These are phyloP conservation scores for Ophiocordyceps camponoti-floridani DNA, from an alignment of 2,329 filamentous ascomycete species.

Conservation along the genomic window DNA sequence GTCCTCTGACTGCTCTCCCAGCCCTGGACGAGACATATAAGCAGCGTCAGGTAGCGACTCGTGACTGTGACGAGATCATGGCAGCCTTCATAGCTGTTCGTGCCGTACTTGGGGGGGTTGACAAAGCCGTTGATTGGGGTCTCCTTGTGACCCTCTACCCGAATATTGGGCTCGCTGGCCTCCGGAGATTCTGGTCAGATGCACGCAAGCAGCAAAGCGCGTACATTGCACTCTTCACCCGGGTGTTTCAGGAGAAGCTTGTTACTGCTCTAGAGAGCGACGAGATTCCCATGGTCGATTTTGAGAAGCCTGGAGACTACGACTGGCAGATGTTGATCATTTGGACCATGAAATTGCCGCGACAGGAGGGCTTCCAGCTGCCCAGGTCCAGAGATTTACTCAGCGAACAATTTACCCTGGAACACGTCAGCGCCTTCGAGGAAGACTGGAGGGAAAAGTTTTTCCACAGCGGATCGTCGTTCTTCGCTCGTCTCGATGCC, in stretches of 20 bases:
- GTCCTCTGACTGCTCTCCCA: slow-evolving; percentile 11
- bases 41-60: slow-evolving; percentile 3
- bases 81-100: slow-evolving; percentile 40
- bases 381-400: slow-evolving; percentile 28
- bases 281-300: slow-evolving; percentile 44
- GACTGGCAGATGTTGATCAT: slow-evolving; percentile 50
- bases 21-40: background rate
- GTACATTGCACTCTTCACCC: slow-evolving; percentile 33
- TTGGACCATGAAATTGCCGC: slow-evolving; percentile 43
- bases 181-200: slow-evolving; percentile 37
- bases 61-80: slow-evolving; percentile 20
- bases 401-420: slow-evolving; percentile 21
- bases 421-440: slow-evolving; percentile 12
- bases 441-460: slow-evolving; percentile 38
- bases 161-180: slow-evolving; percentile 26
- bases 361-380: slow-evolving; percentile 26
- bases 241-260: slow-evolving; percentile 47
- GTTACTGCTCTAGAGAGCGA: slow-evolving; percentile 46
- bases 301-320: slow-evolving; percentile 42
- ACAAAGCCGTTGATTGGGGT: slow-evolving; percentile 42
- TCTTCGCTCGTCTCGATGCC: slow-evolving; percentile 39
- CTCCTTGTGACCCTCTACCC: slow-evolving; percentile 38
- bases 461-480: slow-evolving; percentile 33
- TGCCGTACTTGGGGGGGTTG: slow-evolving; percentile 40
- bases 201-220: slow-evolving; percentile 31